Conservation (phyloP, 2,329 filamentous ascomycete genomes). For the Trichoderma koningiopsis region DNA sequence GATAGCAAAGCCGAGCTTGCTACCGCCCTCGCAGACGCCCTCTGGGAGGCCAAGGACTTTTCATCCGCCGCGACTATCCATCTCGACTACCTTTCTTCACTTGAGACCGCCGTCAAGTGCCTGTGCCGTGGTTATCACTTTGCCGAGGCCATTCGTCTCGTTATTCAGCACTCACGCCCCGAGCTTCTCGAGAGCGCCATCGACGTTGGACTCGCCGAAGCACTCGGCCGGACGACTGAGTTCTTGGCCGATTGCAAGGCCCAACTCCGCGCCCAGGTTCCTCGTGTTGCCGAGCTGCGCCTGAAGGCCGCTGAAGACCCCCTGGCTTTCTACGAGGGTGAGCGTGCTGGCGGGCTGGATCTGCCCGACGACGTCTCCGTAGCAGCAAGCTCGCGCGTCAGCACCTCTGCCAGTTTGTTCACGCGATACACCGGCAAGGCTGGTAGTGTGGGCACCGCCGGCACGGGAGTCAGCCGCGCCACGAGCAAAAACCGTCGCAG, state of each 20-base stretch:
- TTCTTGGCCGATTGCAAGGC: slow-evolving; percentile 89
- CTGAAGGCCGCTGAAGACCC: slow-evolving; percentile 81
- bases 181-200: slow-evolving; percentile 69
- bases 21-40: slow-evolving; percentile 72
- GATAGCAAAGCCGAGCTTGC: slow-evolving; percentile 69
- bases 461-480: slow-evolving; percentile 72
- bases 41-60: slow-evolving; percentile 85
- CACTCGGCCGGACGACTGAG: slow-evolving; percentile 80
- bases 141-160: slow-evolving; percentile 81
- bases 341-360: slow-evolving; percentile 64
- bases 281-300: slow-evolving; percentile 80
- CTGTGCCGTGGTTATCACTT: slow-evolving; percentile 89
- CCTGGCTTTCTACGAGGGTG: slow-evolving; percentile 84
- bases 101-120: slow-evolving; percentile 69
- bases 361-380: slow-evolving; percentile 91
- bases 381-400: slow-evolving; percentile 76
- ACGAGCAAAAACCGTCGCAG: slow-evolving; percentile 85
- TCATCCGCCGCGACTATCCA: slow-evolving; percentile 76
- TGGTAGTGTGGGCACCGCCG: slow-evolving; percentile 65
- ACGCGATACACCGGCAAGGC: slow-evolving; percentile 82
- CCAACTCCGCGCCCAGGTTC: slow-evolving; percentile 82
- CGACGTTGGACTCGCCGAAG: slow-evolving; percentile 78
- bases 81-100: slow-evolving; percentile 75
- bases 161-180: slow-evolving; percentile 60
- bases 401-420: slow-evolving; percentile 85